phyloP scores from a whole-genome alignment of 2,329 filamentous ascomycete species.

The Myriosclerotinia curreyana region DNA sequence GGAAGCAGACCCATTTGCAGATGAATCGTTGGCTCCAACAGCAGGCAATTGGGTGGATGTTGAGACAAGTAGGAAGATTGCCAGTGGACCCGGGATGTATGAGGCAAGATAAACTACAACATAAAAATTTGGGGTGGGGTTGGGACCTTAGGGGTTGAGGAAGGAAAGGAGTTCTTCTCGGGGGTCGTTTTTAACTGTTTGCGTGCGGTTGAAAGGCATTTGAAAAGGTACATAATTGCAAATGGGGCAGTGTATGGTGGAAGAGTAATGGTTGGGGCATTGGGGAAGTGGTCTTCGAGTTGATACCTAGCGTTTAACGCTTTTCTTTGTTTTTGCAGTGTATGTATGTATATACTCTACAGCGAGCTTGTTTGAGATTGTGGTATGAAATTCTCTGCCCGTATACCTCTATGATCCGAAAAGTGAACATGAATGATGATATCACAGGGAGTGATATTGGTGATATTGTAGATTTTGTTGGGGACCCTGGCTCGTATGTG shows the following conservation, averaged over 20 bases:
- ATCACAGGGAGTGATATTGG: not conserved
- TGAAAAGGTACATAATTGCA: constrained; percentile 5
- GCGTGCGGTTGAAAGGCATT: not conserved
- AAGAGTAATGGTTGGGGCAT: constrained; percentile 14
- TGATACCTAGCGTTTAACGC: constrained; percentile 17
- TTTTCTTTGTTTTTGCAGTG: constrained; percentile 1
- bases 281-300: not conserved
- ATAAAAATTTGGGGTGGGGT: not conserved
- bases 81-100: constrained; percentile 65
- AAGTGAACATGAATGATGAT: not conserved
- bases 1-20: constrained; percentile 64
- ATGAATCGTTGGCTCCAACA: constrained; percentile 47
- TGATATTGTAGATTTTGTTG: too few species aligned
- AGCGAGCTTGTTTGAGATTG: not conserved
- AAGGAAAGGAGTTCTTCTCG: not conserved
- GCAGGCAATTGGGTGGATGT: constrained; percentile 61
- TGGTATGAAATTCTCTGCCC: not conserved
- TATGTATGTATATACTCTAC: not conserved
- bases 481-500: too few species aligned
- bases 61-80: constrained; percentile 62
- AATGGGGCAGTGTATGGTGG: constrained; percentile 2
- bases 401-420: not conserved
- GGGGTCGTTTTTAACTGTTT: not conserved
- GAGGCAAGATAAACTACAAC: constrained; percentile 41
- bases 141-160: not conserved